Conservation (phyloP, 2,329 filamentous ascomycete genomes). For the Drechslerella coelobrocha region DNA sequence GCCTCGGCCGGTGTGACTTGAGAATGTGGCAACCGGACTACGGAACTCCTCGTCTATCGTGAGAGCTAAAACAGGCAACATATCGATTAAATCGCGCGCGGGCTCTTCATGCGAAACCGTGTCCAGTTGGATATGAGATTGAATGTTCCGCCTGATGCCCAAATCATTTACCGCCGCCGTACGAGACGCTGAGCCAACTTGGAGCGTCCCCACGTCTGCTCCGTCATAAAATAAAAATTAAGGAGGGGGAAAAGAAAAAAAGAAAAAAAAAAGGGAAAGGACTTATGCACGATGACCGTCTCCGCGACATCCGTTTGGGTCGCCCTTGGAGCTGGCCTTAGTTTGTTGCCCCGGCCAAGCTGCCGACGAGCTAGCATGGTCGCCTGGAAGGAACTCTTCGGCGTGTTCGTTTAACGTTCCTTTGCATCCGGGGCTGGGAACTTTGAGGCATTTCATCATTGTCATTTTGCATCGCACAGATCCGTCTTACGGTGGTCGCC, state of each 20-base stretch:
- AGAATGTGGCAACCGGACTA: neutral
- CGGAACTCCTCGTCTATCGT: neutral
- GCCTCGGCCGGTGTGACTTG: neutral
- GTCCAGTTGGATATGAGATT: neutral
- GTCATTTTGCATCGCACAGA: conserved; percentile 17
- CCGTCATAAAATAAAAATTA: neutral
- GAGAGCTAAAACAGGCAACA: neutral
- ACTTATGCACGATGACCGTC: conserved; percentile 17
- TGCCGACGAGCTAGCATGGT: conserved; percentile 20
- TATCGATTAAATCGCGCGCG: neutral
- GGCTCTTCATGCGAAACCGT: neutral
- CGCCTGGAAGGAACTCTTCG: conserved; percentile 50
- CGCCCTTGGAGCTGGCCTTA: conserved; percentile 8
- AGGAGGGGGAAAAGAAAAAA: conserved; percentile 7
- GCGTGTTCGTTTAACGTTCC: conserved; percentile 4
- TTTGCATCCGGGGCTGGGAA: neutral
- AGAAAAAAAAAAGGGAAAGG: conserved; percentile 9
- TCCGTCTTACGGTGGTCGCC: conserved; percentile 17
- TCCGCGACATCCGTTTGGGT: conserved; percentile 48
- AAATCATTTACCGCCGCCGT: no score
- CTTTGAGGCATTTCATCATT: neutral
- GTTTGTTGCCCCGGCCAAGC: neutral
- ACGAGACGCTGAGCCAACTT: conserved; percentile 9
- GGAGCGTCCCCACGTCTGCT: conserved; percentile 25
- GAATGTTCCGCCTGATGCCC: neutral